Evolutionary conservation across 1,139 yeast species (phyloP).

Genomic region (Yamadazyma jaroonii): DNA sequence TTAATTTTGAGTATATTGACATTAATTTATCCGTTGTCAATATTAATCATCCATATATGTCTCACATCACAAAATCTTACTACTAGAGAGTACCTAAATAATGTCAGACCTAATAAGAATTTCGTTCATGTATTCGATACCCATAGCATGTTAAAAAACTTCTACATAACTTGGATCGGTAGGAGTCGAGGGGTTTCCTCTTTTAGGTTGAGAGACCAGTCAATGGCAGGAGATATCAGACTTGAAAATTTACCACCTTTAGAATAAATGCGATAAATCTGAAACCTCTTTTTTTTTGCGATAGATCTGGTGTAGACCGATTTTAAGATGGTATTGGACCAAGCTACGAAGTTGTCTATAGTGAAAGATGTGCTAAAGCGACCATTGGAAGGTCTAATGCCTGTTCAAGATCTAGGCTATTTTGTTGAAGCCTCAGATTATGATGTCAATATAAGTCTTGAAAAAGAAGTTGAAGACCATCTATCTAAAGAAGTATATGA

Average conservation of each 20-base stretch:
- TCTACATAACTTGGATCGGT: conserved; percentile 47
- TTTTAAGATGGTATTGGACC: conserved; percentile 1
- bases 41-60: conserved; percentile 52
- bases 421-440: conserved; percentile 6
- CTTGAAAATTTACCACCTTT: conserved; percentile 27
- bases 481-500: conserved; percentile 1
- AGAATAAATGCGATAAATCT: conserved; percentile 1
- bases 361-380: conserved; percentile 4
- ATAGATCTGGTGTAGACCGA: background rate
- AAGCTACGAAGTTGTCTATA: background rate
- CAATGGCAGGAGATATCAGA: conserved; percentile 43
- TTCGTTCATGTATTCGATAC: conserved; percentile 47
- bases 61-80: conserved; percentile 61
- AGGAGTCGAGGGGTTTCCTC: conserved; percentile 46
- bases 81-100: conserved; percentile 62
- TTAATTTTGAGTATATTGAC: conserved; percentile 44
- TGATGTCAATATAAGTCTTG: conserved; percentile 5
- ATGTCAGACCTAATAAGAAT: conserved; percentile 23
- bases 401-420: conserved; percentile 5
- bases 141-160: conserved; percentile 33
- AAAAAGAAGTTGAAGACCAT: conserved; percentile 2
- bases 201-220: conserved; percentile 34
- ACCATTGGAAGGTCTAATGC: conserved; percentile 7
- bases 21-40: conserved; percentile 51
- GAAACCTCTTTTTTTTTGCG: background rate